These are phyloP conservation scores for Phytophthora sojae DNA, from an alignment of 352 stramenopile genomes.

Conservation along the genomic window DNA sequence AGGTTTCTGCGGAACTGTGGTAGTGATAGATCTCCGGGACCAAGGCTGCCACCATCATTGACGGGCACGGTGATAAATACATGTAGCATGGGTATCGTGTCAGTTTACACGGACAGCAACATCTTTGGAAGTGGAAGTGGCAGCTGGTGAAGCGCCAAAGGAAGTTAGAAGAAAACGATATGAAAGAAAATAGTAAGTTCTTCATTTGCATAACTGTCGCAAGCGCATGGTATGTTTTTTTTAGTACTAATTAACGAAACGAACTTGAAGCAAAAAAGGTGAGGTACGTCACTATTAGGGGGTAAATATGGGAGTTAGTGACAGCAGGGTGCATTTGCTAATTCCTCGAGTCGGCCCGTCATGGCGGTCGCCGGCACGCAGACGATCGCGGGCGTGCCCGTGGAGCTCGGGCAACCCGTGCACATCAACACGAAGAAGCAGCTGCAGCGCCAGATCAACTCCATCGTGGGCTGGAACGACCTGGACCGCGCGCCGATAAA, in stretches of 20 bases:
- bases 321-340: no score
- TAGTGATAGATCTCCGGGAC: conserved; percentile 1
- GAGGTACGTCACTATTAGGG: no score
- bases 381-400: conserved; percentile 59
- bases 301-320: no score
- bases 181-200: not conserved
- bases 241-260: no score
- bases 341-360: no score
- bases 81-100: conserved; percentile 65
- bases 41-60: conserved; percentile 44
- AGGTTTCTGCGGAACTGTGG: not conserved
- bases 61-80: no score
- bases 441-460: conserved; percentile 85
- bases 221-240: no score
- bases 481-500: conserved; percentile 79
- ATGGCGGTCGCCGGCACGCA: conserved; percentile 18
- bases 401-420: conserved; percentile 72
- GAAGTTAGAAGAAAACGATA: no score
- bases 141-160: conserved; percentile 23
- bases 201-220: no score
- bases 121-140: conserved; percentile 18
- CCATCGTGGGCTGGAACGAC: conserved; percentile 83
- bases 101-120: conserved; percentile 54
- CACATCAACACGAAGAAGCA: conserved; percentile 81
- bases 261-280: no score